phyloP scores from a whole-genome alignment of 345 rosid species.

The Lepidium aucheri region DNA sequence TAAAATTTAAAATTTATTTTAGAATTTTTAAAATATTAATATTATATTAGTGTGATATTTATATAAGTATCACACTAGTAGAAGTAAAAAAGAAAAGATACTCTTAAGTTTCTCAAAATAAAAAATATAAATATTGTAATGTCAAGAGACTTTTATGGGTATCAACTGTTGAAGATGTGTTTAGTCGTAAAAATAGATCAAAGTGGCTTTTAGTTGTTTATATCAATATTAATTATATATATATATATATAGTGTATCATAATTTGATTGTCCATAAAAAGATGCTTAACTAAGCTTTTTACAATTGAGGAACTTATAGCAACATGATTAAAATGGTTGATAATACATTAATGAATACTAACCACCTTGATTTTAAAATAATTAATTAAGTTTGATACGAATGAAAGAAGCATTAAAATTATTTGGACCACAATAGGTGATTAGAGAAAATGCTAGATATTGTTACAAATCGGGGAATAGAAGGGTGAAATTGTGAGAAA shows the following conservation, averaged over 20 bases:
- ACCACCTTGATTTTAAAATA: slow-evolving; percentile 16
- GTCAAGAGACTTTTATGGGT: too few relatives aligned
- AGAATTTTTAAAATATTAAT: too few relatives aligned
- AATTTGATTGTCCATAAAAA: neutral
- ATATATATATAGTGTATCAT: neutral
- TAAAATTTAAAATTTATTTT: too few relatives aligned
- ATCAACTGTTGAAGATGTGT: too few relatives aligned
- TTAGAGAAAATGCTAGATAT: neutral
- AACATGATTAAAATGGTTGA: neutral
- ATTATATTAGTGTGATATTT: too few relatives aligned
- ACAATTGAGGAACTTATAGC: neutral
- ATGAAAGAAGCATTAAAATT: slow-evolving; percentile 4
- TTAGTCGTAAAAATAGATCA: too few relatives aligned
- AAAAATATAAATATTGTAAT: too few relatives aligned
- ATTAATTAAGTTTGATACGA: slow-evolving; percentile 1
- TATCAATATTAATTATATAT: neutral
- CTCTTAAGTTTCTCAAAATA: too few relatives aligned
- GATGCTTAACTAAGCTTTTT: neutral
- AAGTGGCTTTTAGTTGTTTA: neutral
- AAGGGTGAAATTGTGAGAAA: slow-evolving; percentile 6
- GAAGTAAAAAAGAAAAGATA: too few relatives aligned
- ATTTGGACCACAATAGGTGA: neutral
- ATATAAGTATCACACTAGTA: too few relatives aligned
- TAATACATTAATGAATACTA: slow-evolving; percentile 20
- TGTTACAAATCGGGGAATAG: neutral